These are phyloP conservation scores for Fusarium metavorans DNA, from an alignment of 2,329 filamentous ascomycete species.

Conservation along the genomic window DNA sequence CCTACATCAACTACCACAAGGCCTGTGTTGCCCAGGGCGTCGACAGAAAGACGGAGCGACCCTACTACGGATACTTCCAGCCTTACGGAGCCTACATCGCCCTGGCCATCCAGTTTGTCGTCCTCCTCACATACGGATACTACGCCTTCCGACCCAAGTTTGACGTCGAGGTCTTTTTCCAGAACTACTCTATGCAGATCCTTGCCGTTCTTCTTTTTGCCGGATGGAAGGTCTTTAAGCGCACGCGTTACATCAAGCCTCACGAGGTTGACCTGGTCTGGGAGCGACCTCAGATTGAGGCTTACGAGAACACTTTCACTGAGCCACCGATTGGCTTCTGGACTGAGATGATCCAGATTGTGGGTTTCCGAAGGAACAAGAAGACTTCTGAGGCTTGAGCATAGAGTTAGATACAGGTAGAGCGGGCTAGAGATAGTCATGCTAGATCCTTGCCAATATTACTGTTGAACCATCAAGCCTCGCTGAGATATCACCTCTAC, in stretches of 20 bases:
- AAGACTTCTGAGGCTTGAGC: slow-evolving; percentile 16
- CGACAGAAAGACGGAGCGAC: slow-evolving; percentile 63
- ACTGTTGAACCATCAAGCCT: background rate
- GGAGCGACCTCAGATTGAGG: slow-evolving; percentile 69
- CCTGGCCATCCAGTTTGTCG: slow-evolving; percentile 53
- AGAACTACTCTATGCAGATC: slow-evolving; percentile 68
- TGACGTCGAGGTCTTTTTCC: slow-evolving; percentile 59
- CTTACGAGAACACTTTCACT: slow-evolving; percentile 65
- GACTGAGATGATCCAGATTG: slow-evolving; percentile 61
- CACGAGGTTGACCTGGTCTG: slow-evolving; percentile 69
- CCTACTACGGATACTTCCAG: slow-evolving; percentile 63
- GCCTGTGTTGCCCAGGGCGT: slow-evolving; percentile 65
- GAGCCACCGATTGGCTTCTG: slow-evolving; percentile 64
- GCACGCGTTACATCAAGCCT: slow-evolving; percentile 64
- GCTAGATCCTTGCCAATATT: background rate
- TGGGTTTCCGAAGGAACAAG: slow-evolving; percentile 50
- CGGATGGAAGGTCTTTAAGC: slow-evolving; percentile 72
- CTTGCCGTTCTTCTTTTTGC: slow-evolving; percentile 65
- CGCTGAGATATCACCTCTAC: no score
- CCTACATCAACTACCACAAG: slow-evolving; percentile 61
- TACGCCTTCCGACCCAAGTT: slow-evolving; percentile 60
- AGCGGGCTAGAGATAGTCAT: background rate
- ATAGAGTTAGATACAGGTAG: background rate
- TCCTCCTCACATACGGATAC: slow-evolving; percentile 67
- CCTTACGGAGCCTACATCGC: slow-evolving; percentile 57